Percentiles rank a stretch among this genome's conserved stretches.
These are phyloP conservation scores for Porogramme epimiltina DNA, from an alignment of 1,284 basidiomycete species.

Conservation along the genomic window DNA sequence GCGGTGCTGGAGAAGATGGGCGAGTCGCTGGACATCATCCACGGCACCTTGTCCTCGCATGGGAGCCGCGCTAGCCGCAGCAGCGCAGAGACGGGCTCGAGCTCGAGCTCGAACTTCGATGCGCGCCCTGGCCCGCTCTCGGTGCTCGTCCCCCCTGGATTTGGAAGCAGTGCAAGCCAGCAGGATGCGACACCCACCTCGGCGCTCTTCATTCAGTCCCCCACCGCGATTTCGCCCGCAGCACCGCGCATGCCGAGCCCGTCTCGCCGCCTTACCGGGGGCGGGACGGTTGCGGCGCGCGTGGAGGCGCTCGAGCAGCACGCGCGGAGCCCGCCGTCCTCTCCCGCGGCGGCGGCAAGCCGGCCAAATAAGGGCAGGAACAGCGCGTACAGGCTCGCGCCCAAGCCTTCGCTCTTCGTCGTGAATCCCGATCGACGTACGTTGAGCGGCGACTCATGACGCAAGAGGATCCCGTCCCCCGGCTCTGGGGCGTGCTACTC, in stretches of 20 bases:
- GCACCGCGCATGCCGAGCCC: constrained; percentile 12
- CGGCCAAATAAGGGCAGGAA: constrained; percentile 35
- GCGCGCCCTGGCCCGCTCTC: constrained; percentile 6
- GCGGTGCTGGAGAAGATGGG: constrained; percentile 66
- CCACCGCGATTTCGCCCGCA: constrained; percentile 20
- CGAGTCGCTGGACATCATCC: constrained; percentile 65
- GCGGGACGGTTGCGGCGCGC: constrained; percentile 34
- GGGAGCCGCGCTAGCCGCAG: constrained; percentile 20
- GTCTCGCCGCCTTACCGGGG: constrained; percentile 19
- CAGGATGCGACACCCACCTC: constrained; percentile 1
- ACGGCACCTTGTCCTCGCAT: constrained; percentile 45
- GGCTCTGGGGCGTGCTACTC: not conserved
- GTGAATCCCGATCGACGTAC: constrained; percentile 56
- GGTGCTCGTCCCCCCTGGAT: constrained; percentile 5
- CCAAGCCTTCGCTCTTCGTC: constrained; percentile 56
- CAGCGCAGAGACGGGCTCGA: constrained; percentile 1
- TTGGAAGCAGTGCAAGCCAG: not conserved
- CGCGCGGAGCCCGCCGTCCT: constrained; percentile 8
- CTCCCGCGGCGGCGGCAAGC: constrained; percentile 23
- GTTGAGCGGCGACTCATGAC: constrained; percentile 15
- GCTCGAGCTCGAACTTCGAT: constrained; percentile 2
- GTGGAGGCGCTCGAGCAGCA: constrained; percentile 44
- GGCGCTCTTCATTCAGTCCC: constrained; percentile 24
- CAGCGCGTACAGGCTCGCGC: constrained; percentile 54
- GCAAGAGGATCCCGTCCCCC: not conserved